Evolutionary conservation across 2,329 filamentous ascomycete species (phyloP).

Genomic region (Didymella sp.): DNA sequence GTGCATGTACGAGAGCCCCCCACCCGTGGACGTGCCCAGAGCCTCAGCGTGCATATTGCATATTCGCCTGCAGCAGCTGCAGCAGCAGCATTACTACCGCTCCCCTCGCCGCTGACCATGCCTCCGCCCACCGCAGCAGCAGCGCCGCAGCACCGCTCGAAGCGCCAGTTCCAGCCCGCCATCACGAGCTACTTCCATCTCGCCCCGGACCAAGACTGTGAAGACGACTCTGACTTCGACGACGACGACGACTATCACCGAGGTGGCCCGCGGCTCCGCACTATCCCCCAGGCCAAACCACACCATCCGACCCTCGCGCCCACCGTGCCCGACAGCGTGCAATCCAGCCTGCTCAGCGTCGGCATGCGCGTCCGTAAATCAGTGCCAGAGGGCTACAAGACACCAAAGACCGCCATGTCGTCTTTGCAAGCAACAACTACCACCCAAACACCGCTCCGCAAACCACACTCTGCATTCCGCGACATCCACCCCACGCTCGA

Average conservation of each 20-base stretch:
- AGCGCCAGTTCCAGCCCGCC: slow-evolving; percentile 55
- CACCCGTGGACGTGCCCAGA: slow-evolving; percentile 11
- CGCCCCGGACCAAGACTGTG: slow-evolving; percentile 22
- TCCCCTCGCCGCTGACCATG: slow-evolving; percentile 27
- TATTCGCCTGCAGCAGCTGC: slow-evolving; percentile 11
- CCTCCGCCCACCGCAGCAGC: slow-evolving; percentile 22
- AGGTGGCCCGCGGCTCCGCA: slow-evolving; percentile 25
- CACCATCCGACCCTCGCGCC: slow-evolving; percentile 49
- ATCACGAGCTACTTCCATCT: slow-evolving; percentile 55
- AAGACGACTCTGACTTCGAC: slow-evolving; percentile 28
- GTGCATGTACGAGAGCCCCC: slow-evolving; percentile 15
- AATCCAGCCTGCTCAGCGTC: slow-evolving; percentile 85
- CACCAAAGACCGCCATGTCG: slow-evolving; percentile 56
- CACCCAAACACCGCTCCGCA: slow-evolving; percentile 8
- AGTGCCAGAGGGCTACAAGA: slow-evolving; percentile 94
- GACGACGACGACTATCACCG: slow-evolving; percentile 39
- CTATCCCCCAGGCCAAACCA: slow-evolving; percentile 23
- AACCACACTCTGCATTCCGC: slow-evolving; percentile 7
- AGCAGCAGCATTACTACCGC: slow-evolving; percentile 1
- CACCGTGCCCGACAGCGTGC: slow-evolving; percentile 68
- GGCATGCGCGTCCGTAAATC: slow-evolving; percentile 95
- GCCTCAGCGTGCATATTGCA: slow-evolving; percentile 11
- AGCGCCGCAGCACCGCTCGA: slow-evolving; percentile 43
- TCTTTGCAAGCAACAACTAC: slow-evolving; percentile 38
- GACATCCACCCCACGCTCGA: slow-evolving; percentile 22